Evolutionary conservation across 2,329 filamentous ascomycete species (phyloP).

Genomic region (Venturiaceae sp.): DNA sequence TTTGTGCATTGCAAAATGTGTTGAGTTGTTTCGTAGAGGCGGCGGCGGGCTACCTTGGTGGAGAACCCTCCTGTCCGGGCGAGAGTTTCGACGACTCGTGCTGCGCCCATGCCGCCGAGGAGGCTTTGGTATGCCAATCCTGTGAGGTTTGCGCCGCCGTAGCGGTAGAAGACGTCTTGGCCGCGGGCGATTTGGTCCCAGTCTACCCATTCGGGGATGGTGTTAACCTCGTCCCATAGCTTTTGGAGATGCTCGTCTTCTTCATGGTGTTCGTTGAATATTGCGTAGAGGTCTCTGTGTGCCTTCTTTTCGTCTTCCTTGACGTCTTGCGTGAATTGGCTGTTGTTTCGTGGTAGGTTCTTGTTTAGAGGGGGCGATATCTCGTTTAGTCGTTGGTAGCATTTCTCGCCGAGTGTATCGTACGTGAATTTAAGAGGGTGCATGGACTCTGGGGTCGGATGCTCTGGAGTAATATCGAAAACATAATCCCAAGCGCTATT

Average conservation of each 20-base stretch:
- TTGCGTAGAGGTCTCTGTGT: conserved; percentile 50
- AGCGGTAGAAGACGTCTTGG: conserved; percentile 69
- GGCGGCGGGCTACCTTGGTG: conserved; percentile 53
- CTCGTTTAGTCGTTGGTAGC: conserved; percentile 52
- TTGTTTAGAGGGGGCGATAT: conserved; percentile 38
- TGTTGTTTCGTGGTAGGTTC: conserved; percentile 13
- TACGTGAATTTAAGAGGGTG: conserved; percentile 54
- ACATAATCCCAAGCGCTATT: conserved; percentile 51
- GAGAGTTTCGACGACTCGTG: conserved; percentile 63
- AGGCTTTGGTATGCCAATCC: conserved; percentile 55
- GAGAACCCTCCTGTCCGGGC: conserved; percentile 66
- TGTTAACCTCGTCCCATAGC: conserved; percentile 59
- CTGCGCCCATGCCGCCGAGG: conserved; percentile 63
- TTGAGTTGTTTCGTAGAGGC: conserved; percentile 65
- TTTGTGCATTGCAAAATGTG: conserved; percentile 63
- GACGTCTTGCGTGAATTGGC: conserved; percentile 10
- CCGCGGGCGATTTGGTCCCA: conserved; percentile 67
- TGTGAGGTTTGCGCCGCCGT: conserved; percentile 57
- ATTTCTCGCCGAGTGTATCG: conserved; percentile 58
- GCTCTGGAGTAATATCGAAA: conserved; percentile 59
- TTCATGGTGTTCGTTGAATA: conserved; percentile 49
- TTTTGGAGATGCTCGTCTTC: conserved; percentile 45
- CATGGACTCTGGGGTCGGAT: conserved; percentile 51
- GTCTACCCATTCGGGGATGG: conserved; percentile 64
- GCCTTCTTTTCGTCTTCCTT: conserved; percentile 22